A percentile compares a stretch with the other conserved stretches of the same genome.
Evolutionary conservation across 805 yeast genomes (phyloP).

Genomic region (Saccharomycopsis javanensis): DNA sequence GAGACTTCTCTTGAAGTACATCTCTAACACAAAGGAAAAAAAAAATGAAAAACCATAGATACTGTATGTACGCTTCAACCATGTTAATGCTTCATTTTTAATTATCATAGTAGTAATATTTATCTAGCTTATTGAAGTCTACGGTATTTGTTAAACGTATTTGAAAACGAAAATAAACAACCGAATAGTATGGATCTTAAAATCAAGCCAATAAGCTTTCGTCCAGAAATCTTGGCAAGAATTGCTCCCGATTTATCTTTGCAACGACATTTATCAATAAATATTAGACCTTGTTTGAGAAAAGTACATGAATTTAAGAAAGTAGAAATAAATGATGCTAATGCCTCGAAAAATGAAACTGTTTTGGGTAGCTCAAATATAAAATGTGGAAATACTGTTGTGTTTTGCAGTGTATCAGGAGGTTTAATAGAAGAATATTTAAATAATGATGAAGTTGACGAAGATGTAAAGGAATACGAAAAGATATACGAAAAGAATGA

Average conservation of each 20-base stretch:
- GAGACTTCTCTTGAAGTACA: too few species aligned
- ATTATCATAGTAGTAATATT: too few species aligned
- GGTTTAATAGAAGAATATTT: slow-evolving; percentile 50
- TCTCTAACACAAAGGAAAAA: too few species aligned
- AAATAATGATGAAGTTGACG: slow-evolving; percentile 34
- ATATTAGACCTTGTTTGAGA: slow-evolving; percentile 69
- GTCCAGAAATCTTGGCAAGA: slow-evolving; percentile 74
- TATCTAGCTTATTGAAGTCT: too few species aligned
- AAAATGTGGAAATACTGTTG: slow-evolving; percentile 62
- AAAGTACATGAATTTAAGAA: slow-evolving; percentile 63
- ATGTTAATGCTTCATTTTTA: too few species aligned
- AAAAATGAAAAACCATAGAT: too few species aligned
- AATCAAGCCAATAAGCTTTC: slow-evolving; percentile 46
- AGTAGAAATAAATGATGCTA: slow-evolving; percentile 28
- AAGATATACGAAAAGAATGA: slow-evolving; percentile 26
- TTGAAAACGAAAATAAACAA: neutral
- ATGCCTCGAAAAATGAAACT: slow-evolving; percentile 12
- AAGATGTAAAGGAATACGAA: slow-evolving; percentile 32
- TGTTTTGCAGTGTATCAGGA: slow-evolving; percentile 61
- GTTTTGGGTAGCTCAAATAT: slow-evolving; percentile 59
- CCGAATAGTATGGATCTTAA: neutral
- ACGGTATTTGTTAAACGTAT: too few species aligned
- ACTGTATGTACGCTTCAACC: too few species aligned
- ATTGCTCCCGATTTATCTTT: slow-evolving; percentile 79
- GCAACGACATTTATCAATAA: slow-evolving; percentile 65